Evolutionary conservation across 2,329 filamentous ascomycete species (phyloP).

Genomic region (Penicillium concentricum): DNA sequence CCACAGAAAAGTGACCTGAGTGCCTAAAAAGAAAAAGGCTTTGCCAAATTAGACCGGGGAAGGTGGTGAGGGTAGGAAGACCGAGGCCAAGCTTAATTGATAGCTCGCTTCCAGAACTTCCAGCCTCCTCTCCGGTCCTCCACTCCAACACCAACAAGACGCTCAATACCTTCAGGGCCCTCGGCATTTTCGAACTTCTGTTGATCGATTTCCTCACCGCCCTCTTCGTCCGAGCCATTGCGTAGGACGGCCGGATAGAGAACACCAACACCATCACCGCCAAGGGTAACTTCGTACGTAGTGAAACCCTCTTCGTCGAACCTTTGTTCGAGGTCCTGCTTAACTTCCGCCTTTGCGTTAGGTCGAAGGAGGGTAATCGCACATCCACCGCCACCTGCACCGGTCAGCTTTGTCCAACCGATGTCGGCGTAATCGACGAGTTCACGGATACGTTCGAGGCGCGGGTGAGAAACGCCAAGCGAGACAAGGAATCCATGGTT

Average conservation of each 20-base stretch:
- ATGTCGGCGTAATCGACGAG: constrained; percentile 84
- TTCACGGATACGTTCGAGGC: constrained; percentile 86
- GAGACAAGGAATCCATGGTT: constrained; percentile 93
- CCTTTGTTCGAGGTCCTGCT: constrained; percentile 63
- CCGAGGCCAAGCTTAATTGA: neutral
- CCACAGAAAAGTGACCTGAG: neutral
- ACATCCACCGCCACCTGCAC: constrained; percentile 91
- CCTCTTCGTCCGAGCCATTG: constrained; percentile 76
- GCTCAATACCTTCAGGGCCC: constrained; percentile 81
- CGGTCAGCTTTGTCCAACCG: constrained; percentile 96
- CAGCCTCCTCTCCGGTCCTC: constrained; percentile 72
- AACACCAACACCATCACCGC: constrained; percentile 90
- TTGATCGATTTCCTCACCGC: constrained; percentile 88
- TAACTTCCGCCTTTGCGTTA: constrained; percentile 54
- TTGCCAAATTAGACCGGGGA: neutral
- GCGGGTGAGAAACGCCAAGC: constrained; percentile 89
- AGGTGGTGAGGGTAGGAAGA: neutral
- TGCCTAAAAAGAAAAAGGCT: neutral
- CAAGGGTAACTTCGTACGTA: constrained; percentile 84
- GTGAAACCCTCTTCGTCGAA: constrained; percentile 72
- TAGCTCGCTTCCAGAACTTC: constrained; percentile 72
- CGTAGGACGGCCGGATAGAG: constrained; percentile 89
- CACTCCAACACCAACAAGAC: constrained; percentile 75
- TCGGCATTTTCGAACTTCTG: constrained; percentile 83
- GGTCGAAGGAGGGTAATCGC: constrained; percentile 87